Percentiles rank a stretch among this genome's conserved stretches.
Evolutionary conservation across 139 green algal species (phyloP).

Genomic region (Haematococcus sp.): DNA sequence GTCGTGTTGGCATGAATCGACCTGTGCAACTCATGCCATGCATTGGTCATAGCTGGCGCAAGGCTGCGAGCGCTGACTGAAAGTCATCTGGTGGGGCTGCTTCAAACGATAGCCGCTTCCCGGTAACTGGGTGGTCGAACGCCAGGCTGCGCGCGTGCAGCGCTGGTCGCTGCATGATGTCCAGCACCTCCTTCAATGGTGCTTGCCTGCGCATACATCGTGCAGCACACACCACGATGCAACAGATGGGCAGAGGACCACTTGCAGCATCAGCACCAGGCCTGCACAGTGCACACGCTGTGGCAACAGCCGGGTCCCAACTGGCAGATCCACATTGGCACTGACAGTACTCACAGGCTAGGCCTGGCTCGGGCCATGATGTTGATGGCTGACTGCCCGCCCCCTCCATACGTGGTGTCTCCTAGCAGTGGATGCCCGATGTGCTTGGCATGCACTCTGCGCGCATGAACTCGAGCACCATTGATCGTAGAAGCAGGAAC

Average conservation of each 20-base stretch:
- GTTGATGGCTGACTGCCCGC: constrained; percentile 12
- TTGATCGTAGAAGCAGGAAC: too few species aligned
- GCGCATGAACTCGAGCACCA: not conserved
- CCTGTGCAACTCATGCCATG: too few species aligned
- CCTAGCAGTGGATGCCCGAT: constrained; percentile 84
- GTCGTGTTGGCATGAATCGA: too few species aligned
- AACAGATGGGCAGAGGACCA: too few species aligned
- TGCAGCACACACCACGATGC: too few species aligned
- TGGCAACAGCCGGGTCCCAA: too few species aligned
- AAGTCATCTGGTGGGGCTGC: constrained; percentile 69
- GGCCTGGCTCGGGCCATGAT: constrained; percentile 5
- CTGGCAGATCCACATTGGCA: too few species aligned
- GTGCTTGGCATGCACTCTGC: constrained; percentile 82
- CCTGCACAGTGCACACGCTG: too few species aligned
- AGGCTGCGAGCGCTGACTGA: not conserved
- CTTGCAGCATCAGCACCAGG: too few species aligned
- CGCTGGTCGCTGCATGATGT: constrained; percentile 58
- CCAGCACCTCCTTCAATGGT: constrained; percentile 22
- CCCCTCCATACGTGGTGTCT: constrained; percentile 85
- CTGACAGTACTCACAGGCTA: constrained; percentile 14
- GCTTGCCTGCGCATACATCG: constrained; percentile 33
- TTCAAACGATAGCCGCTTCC: constrained; percentile 64
- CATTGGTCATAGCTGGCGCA: not conserved
- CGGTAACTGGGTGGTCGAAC: constrained; percentile 71
- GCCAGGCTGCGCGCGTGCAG: constrained; percentile 82